Percentiles rank a stretch among this genome's conserved stretches.
phyloP scores from a whole-genome alignment of 2,329 filamentous ascomycete species.

The Westerdykella aurantiaca region DNA sequence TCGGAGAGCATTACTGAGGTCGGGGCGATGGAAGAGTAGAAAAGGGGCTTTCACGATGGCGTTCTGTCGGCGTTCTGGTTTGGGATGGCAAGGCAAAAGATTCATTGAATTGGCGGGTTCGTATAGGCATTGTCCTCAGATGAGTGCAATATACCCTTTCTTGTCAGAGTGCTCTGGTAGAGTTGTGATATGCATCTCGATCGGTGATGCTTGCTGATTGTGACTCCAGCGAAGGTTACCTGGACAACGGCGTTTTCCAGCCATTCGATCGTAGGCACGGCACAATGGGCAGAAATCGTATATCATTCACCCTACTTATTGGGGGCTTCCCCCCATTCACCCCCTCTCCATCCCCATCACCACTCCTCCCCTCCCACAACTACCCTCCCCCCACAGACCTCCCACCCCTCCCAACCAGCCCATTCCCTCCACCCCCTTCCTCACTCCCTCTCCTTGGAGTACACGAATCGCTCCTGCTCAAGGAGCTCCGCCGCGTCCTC shows the following conservation, averaged over 20 bases:
- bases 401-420: neutral
- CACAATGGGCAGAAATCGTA: no score
- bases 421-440: neutral
- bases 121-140: neutral
- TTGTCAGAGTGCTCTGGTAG: neutral
- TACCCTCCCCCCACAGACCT: neutral
- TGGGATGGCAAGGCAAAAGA: neutral
- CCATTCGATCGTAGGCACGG: no score
- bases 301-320: neutral
- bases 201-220: no score
- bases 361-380: neutral
- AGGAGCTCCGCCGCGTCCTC: neutral
- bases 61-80: constrained; percentile 1
- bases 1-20: constrained; percentile 47
- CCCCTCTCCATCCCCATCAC: neutral
- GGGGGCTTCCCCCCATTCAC: neutral
- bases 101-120: no score
- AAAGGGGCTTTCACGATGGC: constrained; percentile 1
- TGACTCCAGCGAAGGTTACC: no score
- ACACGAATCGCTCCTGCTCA: neutral
- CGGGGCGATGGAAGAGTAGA: constrained; percentile 42
- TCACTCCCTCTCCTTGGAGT: neutral
- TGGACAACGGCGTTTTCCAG: no score
- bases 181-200: no score
- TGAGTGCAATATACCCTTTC: neutral